Evolutionary conservation across 2,329 filamentous ascomycete genomes (phyloP).

Genomic region (Hymenoscyphus linearis): DNA sequence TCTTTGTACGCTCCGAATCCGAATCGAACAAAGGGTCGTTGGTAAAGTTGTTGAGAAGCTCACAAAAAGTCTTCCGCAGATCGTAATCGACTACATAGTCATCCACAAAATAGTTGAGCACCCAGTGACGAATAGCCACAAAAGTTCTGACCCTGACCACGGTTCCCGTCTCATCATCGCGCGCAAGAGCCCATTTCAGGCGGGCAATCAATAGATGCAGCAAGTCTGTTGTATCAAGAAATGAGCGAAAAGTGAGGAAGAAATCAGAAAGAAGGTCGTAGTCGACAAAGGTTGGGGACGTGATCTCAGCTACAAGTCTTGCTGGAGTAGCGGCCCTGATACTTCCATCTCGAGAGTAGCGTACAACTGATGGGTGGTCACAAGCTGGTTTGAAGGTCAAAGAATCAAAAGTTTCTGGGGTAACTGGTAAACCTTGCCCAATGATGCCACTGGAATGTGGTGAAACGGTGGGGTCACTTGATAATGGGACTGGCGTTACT

Average conservation of each 20-base stretch:
- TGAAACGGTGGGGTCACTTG: slow-evolving; percentile 15
- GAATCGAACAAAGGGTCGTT: slow-evolving; percentile 46
- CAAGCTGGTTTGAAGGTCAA: slow-evolving; percentile 73
- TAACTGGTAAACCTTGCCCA: slow-evolving; percentile 40
- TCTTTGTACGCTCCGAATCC: slow-evolving; percentile 38
- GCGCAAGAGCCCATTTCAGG: slow-evolving; percentile 77
- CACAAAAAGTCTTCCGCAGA: slow-evolving; percentile 73
- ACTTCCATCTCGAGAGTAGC: slow-evolving; percentile 67
- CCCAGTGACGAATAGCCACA: slow-evolving; percentile 93
- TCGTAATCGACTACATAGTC: slow-evolving; percentile 78
- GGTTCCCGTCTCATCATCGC: slow-evolving; percentile 77
- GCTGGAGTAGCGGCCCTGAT: slow-evolving; percentile 88
- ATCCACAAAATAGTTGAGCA: slow-evolving; percentile 94
- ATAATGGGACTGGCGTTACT: slow-evolving; percentile 3
- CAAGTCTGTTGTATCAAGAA: slow-evolving; percentile 71
- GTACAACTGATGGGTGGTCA: slow-evolving; percentile 76
- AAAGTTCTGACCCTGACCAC: slow-evolving; percentile 96
- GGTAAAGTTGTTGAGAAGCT: slow-evolving; percentile 66
- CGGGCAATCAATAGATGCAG: slow-evolving; percentile 80
- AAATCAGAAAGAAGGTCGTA: slow-evolving; percentile 97
- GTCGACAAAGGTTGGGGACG: slow-evolving; percentile 90
- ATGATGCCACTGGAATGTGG: slow-evolving; percentile 15
- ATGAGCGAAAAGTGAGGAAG: slow-evolving; percentile 89
- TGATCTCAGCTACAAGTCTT: slow-evolving; percentile 91
- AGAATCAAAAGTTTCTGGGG: slow-evolving; percentile 75